Evolutionary conservation across 2,329 filamentous ascomycete genomes (phyloP).

Genomic region (Penicillium sp.): DNA sequence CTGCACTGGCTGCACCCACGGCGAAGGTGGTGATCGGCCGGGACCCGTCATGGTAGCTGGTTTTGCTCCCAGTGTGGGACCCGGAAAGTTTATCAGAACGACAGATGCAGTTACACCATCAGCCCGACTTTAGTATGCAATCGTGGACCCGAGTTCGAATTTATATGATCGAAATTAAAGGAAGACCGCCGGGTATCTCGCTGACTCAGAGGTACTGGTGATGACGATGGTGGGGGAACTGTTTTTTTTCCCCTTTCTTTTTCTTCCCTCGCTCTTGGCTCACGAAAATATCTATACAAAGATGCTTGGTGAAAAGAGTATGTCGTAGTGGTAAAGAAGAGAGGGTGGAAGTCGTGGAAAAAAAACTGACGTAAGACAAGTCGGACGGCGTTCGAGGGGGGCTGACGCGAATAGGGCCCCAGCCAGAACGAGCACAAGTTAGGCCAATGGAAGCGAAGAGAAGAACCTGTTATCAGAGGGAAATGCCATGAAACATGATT

Average conservation of each 20-base stretch:
- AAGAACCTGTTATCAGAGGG: constrained; percentile 14
- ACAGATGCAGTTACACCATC: constrained; percentile 12
- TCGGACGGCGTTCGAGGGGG: constrained; percentile 15
- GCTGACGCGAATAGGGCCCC: constrained; percentile 20
- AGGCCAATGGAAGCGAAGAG: constrained; percentile 15
- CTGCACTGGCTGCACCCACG: constrained; percentile 30
- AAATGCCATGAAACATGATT: constrained; percentile 21
- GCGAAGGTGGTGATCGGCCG: constrained; percentile 33
- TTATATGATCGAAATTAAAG: background rate
- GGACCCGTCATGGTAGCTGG: constrained; percentile 35
- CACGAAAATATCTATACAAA: background rate
- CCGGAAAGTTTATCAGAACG: background rate
- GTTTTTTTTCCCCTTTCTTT: background rate
- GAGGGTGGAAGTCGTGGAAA: background rate
- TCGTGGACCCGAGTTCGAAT: background rate
- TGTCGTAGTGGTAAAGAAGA: background rate
- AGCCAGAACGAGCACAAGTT: constrained; percentile 16
- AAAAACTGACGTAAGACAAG: constrained; percentile 19
- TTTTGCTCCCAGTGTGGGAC: constrained; percentile 13
- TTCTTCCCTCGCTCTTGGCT: background rate
- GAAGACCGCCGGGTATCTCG: background rate
- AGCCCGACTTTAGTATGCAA: background rate
- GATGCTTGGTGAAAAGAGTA: background rate
- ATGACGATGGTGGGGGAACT: background rate
- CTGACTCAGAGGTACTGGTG: background rate